A percentile compares a stretch with the other conserved stretches of the same genome.
These are phyloP conservation scores for Neonectria hederae DNA, from an alignment of 2,329 filamentous ascomycete genomes.

Conservation along the genomic window DNA sequence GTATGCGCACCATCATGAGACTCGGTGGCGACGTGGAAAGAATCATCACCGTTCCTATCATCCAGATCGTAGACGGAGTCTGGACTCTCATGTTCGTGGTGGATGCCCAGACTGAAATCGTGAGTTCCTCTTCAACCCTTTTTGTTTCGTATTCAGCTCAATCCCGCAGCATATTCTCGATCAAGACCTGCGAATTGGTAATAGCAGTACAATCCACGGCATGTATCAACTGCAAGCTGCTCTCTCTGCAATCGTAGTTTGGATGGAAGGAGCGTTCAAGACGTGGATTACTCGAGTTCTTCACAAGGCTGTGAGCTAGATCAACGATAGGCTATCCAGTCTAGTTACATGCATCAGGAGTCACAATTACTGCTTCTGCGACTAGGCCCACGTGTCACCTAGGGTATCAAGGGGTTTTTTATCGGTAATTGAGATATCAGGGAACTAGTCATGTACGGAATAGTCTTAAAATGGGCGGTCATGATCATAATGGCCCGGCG, in stretches of 20 bases:
- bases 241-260: slow-evolving; percentile 2
- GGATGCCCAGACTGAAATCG: slow-evolving; percentile 13
- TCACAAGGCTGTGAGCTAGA: not conserved
- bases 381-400: too few relatives aligned
- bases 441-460: too few relatives aligned
- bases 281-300: slow-evolving; percentile 14
- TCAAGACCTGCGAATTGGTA: slow-evolving; percentile 18
- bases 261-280: slow-evolving; percentile 18
- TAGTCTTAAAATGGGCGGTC: too few relatives aligned
- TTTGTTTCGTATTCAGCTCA: not conserved
- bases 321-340: not conserved
- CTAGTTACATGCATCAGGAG: too few relatives aligned
- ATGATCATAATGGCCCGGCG: too few relatives aligned
- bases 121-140: slow-evolving; percentile 4
- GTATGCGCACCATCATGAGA: slow-evolving; percentile 21
- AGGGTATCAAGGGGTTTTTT: too few relatives aligned
- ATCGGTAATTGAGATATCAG: too few relatives aligned
- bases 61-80: slow-evolving; percentile 11
- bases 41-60: slow-evolving; percentile 17
- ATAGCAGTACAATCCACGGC: slow-evolving; percentile 5
- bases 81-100: slow-evolving; percentile 21
- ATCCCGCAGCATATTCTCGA: slow-evolving; percentile 7
- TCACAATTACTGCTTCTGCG: too few relatives aligned
- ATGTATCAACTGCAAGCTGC: slow-evolving; percentile 25
- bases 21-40: not conserved